A percentile compares a stretch with the other conserved stretches of the same genome.
Evolutionary conservation across 1,284 basidiomycete species (phyloP).

Genomic region (Sanghuangporus weigelae): DNA sequence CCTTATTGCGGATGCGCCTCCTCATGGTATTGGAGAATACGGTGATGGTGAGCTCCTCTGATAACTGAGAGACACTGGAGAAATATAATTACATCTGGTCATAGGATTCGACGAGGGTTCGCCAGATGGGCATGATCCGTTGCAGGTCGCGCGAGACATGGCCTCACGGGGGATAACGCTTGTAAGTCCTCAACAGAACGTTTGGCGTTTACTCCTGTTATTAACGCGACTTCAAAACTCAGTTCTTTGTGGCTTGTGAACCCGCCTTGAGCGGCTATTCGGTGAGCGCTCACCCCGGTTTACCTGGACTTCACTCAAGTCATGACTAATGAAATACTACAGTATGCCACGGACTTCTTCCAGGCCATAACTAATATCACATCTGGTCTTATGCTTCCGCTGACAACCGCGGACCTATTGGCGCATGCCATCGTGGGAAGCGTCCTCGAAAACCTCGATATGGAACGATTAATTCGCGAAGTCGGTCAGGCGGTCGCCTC

Average conservation of each 20-base stretch:
- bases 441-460: constrained; percentile 96
- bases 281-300: constrained; percentile 40
- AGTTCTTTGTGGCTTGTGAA: constrained; percentile 99
- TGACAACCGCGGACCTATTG: constrained; percentile 93
- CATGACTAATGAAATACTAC: constrained; percentile 24
- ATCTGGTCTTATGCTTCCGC: constrained; percentile 91
- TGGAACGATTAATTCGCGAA: constrained; percentile 94
- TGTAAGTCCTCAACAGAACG: constrained; percentile 39
- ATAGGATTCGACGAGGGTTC: constrained; percentile 87
- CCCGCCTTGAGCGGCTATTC: constrained; percentile 93
- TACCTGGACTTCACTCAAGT: constrained; percentile 18
- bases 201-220: neutral
- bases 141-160: constrained; percentile 86
- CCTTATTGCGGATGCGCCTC: constrained; percentile 95
- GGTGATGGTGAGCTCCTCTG: constrained; percentile 68
- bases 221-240: constrained; percentile 10
- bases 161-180: constrained; percentile 87
- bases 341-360: constrained; percentile 95
- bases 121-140: constrained; percentile 89
- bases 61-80: neutral
- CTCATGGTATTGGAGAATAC: constrained; percentile 91
- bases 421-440: constrained; percentile 98
- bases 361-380: constrained; percentile 90
- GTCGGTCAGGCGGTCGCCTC: constrained; percentile 92
- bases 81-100: too few relatives aligned